A percentile compares a stretch with the other conserved stretches of the same genome.
phyloP scores from a whole-genome alignment of 179 eudicot genomes.

The Vitellaria paradoxa region DNA sequence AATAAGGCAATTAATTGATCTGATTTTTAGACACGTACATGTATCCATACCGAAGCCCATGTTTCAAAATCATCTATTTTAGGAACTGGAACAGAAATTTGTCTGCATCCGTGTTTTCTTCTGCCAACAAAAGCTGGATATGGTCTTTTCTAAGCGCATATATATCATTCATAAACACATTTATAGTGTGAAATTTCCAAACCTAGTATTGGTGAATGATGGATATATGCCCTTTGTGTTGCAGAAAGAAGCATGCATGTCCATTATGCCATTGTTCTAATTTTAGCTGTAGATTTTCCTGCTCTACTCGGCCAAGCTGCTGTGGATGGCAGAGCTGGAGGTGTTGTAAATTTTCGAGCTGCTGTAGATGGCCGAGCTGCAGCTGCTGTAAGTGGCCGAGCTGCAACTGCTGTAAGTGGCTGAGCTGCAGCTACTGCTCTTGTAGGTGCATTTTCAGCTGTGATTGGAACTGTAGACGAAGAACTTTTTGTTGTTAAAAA shows the following conservation, averaged over 20 bases:
- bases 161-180: background rate
- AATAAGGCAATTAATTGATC: too few relatives aligned
- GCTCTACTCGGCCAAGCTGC: background rate
- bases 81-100: background rate
- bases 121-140: background rate
- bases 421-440: background rate
- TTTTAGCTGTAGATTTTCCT: conserved; percentile 13
- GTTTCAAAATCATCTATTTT: background rate
- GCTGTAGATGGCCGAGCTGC: conserved; percentile 1
- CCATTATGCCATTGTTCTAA: background rate
- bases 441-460: conserved; percentile 5
- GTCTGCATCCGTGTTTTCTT: background rate
- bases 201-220: background rate
- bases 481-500: background rate
- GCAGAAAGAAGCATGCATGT: conserved; percentile 11
- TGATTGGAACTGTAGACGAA: conserved; percentile 6
- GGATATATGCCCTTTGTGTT: background rate
- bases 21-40: background rate
- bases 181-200: background rate
- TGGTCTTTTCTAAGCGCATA: background rate
- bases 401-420: conserved; percentile 1
- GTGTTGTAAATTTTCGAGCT: conserved; percentile 4
- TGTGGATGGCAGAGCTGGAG: background rate
- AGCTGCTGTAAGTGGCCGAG: background rate
- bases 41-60: too few relatives aligned